These are phyloP conservation scores for Wickerhamomyces bisporus DNA, from an alignment of 805 yeast species.

Conservation along the genomic window DNA sequence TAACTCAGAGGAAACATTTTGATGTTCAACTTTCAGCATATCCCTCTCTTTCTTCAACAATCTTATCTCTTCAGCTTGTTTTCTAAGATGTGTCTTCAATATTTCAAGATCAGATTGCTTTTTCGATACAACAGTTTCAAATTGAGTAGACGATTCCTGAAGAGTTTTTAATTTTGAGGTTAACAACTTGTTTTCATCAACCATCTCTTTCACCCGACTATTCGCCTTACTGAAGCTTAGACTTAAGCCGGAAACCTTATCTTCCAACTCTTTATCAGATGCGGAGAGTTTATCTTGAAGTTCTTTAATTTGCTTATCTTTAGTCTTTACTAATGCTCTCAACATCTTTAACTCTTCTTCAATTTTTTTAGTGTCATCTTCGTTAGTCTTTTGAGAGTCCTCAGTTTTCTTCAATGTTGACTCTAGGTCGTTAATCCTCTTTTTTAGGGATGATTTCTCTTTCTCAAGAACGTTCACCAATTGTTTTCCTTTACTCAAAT, in stretches of 20 bases:
- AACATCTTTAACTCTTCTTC: slow-evolving; percentile 28
- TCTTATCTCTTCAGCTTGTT: slow-evolving; percentile 24
- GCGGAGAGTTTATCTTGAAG: slow-evolving; percentile 26
- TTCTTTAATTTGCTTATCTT: slow-evolving; percentile 29
- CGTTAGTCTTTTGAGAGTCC: slow-evolving; percentile 9
- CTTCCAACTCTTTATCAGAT: slow-evolving; percentile 30
- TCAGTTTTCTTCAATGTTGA: slow-evolving; percentile 11
- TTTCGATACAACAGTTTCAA: slow-evolving; percentile 28
- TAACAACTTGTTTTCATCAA: slow-evolving; percentile 41
- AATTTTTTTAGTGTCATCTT: slow-evolving; percentile 11
- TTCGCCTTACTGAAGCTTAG: slow-evolving; percentile 30
- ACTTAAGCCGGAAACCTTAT: slow-evolving; percentile 29
- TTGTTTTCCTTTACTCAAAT: slow-evolving; percentile 22
- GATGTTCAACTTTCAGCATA: slow-evolving; percentile 23
- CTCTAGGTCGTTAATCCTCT: slow-evolving; percentile 18
- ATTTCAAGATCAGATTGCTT: slow-evolving; percentile 32
- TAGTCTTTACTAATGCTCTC: slow-evolving; percentile 24
- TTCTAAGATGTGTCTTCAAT: slow-evolving; percentile 22
- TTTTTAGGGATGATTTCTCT: slow-evolving; percentile 16
- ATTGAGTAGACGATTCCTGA: slow-evolving; percentile 31
- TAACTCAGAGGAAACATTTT: slow-evolving; percentile 23
- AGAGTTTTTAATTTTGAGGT: slow-evolving; percentile 33
- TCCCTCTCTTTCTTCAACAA: slow-evolving; percentile 28
- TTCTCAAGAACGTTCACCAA: slow-evolving; percentile 17
- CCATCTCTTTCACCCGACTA: slow-evolving; percentile 31